phyloP scores from a whole-genome alignment of 2,329 filamentous ascomycete genomes.

The Colletotrichum paranaense region DNA sequence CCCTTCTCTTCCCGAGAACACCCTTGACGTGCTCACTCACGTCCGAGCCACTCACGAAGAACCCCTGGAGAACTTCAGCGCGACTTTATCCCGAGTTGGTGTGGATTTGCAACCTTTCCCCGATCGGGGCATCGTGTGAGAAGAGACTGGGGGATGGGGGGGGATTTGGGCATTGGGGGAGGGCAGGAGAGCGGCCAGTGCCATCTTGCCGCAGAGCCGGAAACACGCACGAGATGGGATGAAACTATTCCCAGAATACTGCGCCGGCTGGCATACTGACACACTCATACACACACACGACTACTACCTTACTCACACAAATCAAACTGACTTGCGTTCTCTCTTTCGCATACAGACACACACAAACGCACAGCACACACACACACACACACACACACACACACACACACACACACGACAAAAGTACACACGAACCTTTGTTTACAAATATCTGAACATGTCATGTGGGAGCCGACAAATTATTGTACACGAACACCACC shows the following conservation, averaged over 20 bases:
- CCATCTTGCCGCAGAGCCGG: constrained; percentile 16
- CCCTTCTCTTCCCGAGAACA: not conserved
- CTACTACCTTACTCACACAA: not conserved
- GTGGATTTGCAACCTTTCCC: not conserved
- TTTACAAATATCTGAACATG: constrained; percentile 7
- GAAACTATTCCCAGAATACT: constrained; percentile 19
- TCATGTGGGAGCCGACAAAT: not conserved
- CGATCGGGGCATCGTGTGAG: constrained; percentile 5
- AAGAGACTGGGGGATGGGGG: not conserved
- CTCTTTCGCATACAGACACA: not conserved
- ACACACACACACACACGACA: not conserved
- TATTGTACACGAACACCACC: not conserved
- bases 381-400: not conserved
- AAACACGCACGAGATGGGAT: constrained; percentile 33
- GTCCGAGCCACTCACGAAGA: constrained; percentile 11
- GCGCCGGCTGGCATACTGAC: not conserved
- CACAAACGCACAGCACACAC: not conserved
- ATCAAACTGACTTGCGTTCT: not conserved
- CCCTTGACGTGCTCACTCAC: not conserved
- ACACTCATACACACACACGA: not conserved
- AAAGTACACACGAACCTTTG: constrained; percentile 5
- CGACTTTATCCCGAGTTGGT: constrained; percentile 16
- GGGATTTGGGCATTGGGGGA: not conserved
- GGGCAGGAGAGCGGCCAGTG: constrained; percentile 14
- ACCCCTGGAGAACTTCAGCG: not conserved